These are phyloP conservation scores for Rhodomyrtus tomentosa DNA, from an alignment of 345 rosid genomes.

Conservation along the genomic window DNA sequence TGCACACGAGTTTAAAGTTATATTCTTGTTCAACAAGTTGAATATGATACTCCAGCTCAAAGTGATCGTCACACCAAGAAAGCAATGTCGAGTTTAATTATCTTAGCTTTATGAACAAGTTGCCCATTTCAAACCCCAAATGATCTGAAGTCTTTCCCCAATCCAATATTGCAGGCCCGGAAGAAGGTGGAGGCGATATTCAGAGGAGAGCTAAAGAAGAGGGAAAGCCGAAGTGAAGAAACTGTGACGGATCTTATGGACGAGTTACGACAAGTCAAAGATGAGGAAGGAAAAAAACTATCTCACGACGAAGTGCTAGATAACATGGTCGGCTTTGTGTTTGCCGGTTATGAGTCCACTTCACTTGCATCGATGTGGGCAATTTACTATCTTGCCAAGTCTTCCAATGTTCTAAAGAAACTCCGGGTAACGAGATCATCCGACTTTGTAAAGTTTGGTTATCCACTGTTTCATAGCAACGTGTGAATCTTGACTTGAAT, in stretches of 20 bases:
- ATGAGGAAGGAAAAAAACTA: slow-evolving; percentile 20
- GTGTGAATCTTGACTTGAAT: neutral
- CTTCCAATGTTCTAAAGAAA: neutral
- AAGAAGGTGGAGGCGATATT: slow-evolving; percentile 19
- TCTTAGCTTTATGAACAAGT: neutral
- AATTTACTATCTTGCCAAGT: neutral
- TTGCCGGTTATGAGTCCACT: slow-evolving; percentile 25
- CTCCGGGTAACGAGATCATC: neutral
- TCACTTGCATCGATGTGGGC: neutral
- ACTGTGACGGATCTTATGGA: slow-evolving; percentile 28
- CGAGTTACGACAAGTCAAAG: slow-evolving; percentile 23
- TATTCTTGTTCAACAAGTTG: neutral
- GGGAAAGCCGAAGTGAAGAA: slow-evolving; percentile 5
- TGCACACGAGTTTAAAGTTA: neutral
- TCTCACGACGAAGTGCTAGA: slow-evolving; percentile 33
- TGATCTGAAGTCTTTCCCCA: neutral
- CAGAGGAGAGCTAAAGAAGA: slow-evolving; percentile 18
- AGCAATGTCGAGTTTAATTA: neutral
- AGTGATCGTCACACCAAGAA: neutral
- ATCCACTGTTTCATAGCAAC: neutral
- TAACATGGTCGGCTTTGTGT: slow-evolving; percentile 25
- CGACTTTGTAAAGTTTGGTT: neutral
- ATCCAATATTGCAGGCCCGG: slow-evolving; percentile 10
- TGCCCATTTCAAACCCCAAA: neutral
- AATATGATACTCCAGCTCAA: neutral